Evolutionary conservation across 192 early-diverging fungal species (phyloP), one percentile per base, ranked within the genome.

Genomic region (Cladochytrium replicatum): DNA sequence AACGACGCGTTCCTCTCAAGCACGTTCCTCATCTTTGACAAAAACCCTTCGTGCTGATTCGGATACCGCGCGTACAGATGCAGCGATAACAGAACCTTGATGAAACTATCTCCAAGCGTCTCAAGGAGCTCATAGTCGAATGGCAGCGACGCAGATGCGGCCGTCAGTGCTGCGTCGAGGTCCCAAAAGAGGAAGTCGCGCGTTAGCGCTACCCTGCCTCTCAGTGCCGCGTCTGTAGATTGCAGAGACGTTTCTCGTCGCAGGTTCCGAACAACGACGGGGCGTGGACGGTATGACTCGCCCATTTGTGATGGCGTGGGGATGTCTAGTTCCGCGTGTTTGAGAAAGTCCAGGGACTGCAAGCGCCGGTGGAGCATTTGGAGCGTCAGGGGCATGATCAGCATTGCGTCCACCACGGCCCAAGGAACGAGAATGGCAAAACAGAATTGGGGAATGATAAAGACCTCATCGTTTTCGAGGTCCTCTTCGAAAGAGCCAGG

Each of bases 91-190:
- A 77, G 57, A 41, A 81, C 75, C 55, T 89, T 89, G 24, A 89
- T 63, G 19, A 85, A 73, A 19, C 83, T 78, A 52, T 89, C 86
- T n/a, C 86, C 86, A n/a, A 89, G 58, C 1, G 78, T 74, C 61
- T 89, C 85, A 0, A 89, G 57, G 0, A 84, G 82, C 61, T 89
- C 83, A 50, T 89, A 89, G 50, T 82, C 67, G 41, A 68, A 68
- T 22, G 75, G 75, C 48, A 71, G 64, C 51, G 57, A 75, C 2
- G 84, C 64, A 8, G 72, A 71, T 17, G 81, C 65, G 1, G 81
- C 62, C 0, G 85, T 87, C 29, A 83, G 69, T 6, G 85, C 86
- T 48, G 66, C 60, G 9, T 37, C 34, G 13, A 37, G 17, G 17
- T 37, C 13, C 17, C 34, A 13, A 13, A 37, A 37, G 17, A 37